phyloP scores from a whole-genome alignment of 2,329 filamentous ascomycete genomes.

The Penicillium sp. region DNA sequence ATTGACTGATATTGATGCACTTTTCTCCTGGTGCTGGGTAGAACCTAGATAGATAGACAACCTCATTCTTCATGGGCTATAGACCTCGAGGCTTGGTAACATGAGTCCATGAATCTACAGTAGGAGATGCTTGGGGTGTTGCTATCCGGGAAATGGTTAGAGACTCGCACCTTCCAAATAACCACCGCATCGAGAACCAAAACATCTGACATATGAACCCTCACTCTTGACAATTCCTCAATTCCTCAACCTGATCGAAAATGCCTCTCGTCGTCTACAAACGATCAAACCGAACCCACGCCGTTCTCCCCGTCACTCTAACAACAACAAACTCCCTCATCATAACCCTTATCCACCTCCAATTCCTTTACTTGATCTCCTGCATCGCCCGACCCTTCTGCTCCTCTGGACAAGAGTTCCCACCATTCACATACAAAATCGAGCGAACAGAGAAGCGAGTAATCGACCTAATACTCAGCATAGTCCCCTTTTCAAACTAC shows the following conservation, averaged over 20 bases:
- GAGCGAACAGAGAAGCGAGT: conserved; percentile 23
- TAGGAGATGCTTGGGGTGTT: neutral
- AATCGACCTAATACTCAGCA: conserved; percentile 19
- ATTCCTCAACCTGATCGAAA: neutral
- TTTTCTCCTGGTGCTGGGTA: too few species aligned
- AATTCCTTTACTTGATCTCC: conserved; percentile 25
- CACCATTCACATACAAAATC: conserved; percentile 19
- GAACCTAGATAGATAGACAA: too few species aligned
- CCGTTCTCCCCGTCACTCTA: conserved; percentile 17
- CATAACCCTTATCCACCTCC: conserved; percentile 23
- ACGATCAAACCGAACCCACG: conserved; percentile 1
- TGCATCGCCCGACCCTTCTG: conserved; percentile 15
- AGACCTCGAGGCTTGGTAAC: too few species aligned
- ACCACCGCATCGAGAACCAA: neutral
- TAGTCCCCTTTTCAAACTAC: conserved; percentile 18
- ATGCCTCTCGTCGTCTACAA: conserved; percentile 8
- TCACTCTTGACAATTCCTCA: neutral
- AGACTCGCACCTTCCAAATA: neutral
- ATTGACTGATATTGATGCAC: too few species aligned
- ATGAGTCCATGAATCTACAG: neutral
- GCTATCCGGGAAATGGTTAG: neutral
- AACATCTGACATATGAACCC: neutral
- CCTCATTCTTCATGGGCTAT: too few species aligned
- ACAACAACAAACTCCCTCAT: conserved; percentile 19
- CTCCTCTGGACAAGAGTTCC: conserved; percentile 7